These are phyloP conservation scores for Dioscorea alata DNA, from an alignment of 106 monocot genomes.

Conservation along the genomic window DNA sequence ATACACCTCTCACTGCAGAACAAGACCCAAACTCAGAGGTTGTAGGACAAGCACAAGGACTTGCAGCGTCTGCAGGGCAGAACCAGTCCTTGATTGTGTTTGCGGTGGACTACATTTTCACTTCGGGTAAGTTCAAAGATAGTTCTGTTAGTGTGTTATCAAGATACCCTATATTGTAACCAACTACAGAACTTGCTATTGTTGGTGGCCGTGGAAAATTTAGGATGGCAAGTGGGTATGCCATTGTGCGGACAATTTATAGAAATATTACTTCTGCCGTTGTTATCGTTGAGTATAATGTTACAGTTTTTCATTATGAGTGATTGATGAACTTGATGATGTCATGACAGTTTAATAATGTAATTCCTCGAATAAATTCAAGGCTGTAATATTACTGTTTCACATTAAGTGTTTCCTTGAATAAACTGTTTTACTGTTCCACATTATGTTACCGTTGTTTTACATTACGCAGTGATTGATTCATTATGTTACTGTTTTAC, in stretches of 20 bases:
- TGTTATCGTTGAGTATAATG: slow-evolving; percentile 16
- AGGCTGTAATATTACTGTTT: no score
- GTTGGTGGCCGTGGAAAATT: slow-evolving; percentile 21
- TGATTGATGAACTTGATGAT: not conserved
- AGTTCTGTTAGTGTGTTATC: slow-evolving; percentile 16
- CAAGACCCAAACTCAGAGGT: not conserved
- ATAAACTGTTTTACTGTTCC: no score
- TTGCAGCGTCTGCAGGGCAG: slow-evolving; percentile 12
- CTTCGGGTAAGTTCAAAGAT: slow-evolving; percentile 15
- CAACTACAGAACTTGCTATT: slow-evolving; percentile 13
- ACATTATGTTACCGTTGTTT: no score
- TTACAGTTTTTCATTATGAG: slow-evolving; percentile 10
- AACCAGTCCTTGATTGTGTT: slow-evolving; percentile 2
- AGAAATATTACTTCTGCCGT: not conserved
- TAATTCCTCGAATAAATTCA: no score
- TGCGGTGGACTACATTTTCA: slow-evolving; percentile 12
- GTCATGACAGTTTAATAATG: no score
- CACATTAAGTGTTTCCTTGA: no score
- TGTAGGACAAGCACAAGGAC: slow-evolving; percentile 18
- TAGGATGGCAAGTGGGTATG: slow-evolving; percentile 13
- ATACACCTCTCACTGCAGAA: not conserved
- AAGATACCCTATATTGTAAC: slow-evolving; percentile 10
- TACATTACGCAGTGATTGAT: no score
- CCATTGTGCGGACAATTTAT: not conserved
- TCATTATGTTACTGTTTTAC: no score